Conservation (phyloP, 2,329 filamentous ascomycete species). For the Plectosphaerella cucumerina region DNA sequence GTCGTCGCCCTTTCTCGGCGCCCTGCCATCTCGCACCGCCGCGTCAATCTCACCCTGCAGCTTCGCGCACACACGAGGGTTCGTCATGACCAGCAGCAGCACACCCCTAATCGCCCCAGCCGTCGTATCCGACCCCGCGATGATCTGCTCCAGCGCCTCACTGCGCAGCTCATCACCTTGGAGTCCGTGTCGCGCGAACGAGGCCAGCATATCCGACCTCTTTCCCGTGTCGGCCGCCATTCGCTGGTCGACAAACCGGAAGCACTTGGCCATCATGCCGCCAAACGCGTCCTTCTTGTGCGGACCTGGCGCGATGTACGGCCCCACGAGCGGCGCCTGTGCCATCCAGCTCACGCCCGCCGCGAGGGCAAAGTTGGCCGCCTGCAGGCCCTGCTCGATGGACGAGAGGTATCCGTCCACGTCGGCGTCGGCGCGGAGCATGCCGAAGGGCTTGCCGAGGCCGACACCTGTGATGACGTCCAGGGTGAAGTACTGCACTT, state of each 20-base stretch:
- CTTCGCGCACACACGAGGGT: constrained; percentile 34
- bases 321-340: constrained; percentile 21
- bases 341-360: constrained; percentile 22
- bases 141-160: constrained; percentile 24
- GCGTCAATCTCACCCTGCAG: constrained; percentile 40
- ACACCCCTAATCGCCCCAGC: constrained; percentile 43
- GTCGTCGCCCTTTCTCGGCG: constrained; percentile 16
- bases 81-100: constrained; percentile 42
- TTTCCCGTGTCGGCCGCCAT: constrained; percentile 12
- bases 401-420: constrained; percentile 33
- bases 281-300: constrained; percentile 26
- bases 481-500: constrained; percentile 46
- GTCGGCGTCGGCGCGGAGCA: constrained; percentile 40
- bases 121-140: constrained; percentile 53
- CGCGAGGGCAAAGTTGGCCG: constrained; percentile 20
- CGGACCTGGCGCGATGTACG: constrained; percentile 20
- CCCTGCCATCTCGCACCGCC: constrained; percentile 9
- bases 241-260: constrained; percentile 20
- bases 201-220: constrained; percentile 23
- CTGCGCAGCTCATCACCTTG: constrained; percentile 18
- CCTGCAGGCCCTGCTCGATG: constrained; percentile 24
- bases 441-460: constrained; percentile 45
- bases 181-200: constrained; percentile 21
- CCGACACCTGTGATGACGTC: constrained; percentile 49
- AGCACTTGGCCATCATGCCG: constrained; percentile 26